Evolutionary conservation across 2,329 filamentous ascomycete species (phyloP).

Genomic region (Aspergillus sp.): DNA sequence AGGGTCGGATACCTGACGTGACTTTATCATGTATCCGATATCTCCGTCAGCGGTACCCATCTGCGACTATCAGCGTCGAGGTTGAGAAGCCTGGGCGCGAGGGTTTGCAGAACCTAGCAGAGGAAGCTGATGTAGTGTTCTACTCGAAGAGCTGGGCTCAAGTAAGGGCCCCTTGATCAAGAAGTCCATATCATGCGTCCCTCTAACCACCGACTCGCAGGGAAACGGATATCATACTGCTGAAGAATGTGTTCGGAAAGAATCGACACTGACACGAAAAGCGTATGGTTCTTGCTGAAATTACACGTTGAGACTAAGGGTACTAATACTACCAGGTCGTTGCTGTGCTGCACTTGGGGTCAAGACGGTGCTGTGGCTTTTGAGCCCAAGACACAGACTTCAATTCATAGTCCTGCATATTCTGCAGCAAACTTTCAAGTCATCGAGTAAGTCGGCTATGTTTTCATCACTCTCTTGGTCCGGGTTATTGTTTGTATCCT

Average conservation of each 20-base stretch:
- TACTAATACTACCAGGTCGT: constrained; percentile 37
- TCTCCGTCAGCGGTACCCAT: constrained; percentile 52
- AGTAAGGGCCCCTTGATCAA: constrained; percentile 42
- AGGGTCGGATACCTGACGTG: constrained; percentile 66
- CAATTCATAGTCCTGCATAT: constrained; percentile 50
- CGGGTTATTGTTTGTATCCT: not conserved
- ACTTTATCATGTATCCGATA: constrained; percentile 61
- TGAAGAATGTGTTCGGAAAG: constrained; percentile 53
- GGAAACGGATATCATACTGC: constrained; percentile 48
- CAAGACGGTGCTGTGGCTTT: constrained; percentile 55
- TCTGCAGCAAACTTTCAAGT: constrained; percentile 45
- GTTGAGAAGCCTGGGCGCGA: constrained; percentile 68
- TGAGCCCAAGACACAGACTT: constrained; percentile 35
- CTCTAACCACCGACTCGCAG: constrained; percentile 16
- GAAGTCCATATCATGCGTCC: not conserved
- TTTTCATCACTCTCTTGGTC: not conserved
- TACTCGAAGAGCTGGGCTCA: constrained; percentile 72
- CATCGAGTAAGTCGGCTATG: constrained; percentile 58
- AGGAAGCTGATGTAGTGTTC: constrained; percentile 69
- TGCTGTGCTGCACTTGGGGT: constrained; percentile 64
- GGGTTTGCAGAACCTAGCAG: constrained; percentile 62
- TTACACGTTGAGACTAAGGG: not conserved
- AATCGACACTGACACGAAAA: constrained; percentile 44
- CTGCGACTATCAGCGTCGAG: constrained; percentile 65
- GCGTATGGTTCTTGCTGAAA: constrained; percentile 45